These are phyloP conservation scores for Globisporangium abappressorium DNA, from an alignment of 352 stramenopile species.

Conservation along the genomic window DNA sequence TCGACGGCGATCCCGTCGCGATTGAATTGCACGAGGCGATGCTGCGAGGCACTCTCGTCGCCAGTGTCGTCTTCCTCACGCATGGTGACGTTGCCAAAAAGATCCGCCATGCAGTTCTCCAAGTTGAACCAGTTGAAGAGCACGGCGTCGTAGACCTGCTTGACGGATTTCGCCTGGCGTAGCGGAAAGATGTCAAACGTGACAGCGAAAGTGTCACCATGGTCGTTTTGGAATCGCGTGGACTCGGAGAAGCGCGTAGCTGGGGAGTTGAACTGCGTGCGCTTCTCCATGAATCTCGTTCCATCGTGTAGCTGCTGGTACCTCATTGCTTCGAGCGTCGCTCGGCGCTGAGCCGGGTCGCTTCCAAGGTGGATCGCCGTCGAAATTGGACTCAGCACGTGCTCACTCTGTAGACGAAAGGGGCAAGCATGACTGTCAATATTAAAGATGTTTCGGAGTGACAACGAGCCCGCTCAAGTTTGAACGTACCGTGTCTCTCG, in stretches of 20 bases:
- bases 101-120: conserved; percentile 12
- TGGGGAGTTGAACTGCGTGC: conserved; percentile 20
- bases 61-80: conserved; percentile 11
- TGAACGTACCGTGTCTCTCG: neutral
- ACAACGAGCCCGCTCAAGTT: too few species aligned
- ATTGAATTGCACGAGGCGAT: conserved; percentile 6
- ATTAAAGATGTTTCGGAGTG: too few species aligned
- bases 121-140: conserved; percentile 15
- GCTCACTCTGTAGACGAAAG: neutral
- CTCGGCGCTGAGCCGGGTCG: neutral
- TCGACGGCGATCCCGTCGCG: conserved; percentile 1
- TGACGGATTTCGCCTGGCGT: conserved; percentile 12
- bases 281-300: conserved; percentile 25
- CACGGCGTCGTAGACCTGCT: conserved; percentile 16
- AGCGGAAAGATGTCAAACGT: conserved; percentile 31
- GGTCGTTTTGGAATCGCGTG: conserved; percentile 30
- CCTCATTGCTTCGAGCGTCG: neutral
- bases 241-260: conserved; percentile 22
- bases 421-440: neutral
- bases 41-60: conserved; percentile 6
- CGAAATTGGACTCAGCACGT: neutral
- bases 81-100: conserved; percentile 13
- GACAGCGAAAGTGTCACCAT: conserved; percentile 40
- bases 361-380: neutral
- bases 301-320: conserved; percentile 4